Conservation (phyloP, 306 rosid genomes). For the Macrotyloma uniflorum region DNA sequence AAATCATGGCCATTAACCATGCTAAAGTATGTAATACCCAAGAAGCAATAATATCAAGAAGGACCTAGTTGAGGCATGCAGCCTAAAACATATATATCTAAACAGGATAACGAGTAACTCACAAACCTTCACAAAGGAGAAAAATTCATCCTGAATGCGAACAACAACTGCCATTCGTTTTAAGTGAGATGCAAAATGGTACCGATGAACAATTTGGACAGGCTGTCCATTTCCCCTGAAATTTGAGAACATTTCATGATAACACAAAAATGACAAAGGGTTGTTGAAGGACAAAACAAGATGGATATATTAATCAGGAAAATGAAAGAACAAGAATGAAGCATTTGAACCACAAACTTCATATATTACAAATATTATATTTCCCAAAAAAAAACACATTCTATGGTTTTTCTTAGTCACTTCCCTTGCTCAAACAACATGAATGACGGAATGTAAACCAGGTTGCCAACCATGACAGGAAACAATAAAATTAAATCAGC, state of each 20-base stretch:
- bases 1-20: not conserved
- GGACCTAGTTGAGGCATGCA: constrained; percentile 16
- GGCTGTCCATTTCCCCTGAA: constrained; percentile 84
- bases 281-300: not conserved
- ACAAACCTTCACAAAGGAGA: constrained; percentile 91
- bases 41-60: constrained; percentile 12
- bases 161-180: constrained; percentile 98
- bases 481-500: constrained; percentile 28
- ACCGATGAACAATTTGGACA: constrained; percentile 95
- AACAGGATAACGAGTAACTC: constrained; percentile 23
- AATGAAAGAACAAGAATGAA: constrained; percentile 13
- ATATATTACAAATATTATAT: not conserved
- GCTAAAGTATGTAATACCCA: not conserved
- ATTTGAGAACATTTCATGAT: constrained; percentile 22
- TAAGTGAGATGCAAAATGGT: constrained; percentile 94
- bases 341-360: constrained; percentile 13
- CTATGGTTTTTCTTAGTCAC: not conserved
- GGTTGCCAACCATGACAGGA: not conserved
- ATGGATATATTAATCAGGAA: not conserved
- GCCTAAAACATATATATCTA: constrained; percentile 7
- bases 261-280: constrained; percentile 18
- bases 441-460: constrained; percentile 17
- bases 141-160: constrained; percentile 89
- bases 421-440: constrained; percentile 21
- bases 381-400: not conserved